Conservation (phyloP, 2,329 filamentous ascomycete species). For the Alternaria triticimaculans region DNA sequence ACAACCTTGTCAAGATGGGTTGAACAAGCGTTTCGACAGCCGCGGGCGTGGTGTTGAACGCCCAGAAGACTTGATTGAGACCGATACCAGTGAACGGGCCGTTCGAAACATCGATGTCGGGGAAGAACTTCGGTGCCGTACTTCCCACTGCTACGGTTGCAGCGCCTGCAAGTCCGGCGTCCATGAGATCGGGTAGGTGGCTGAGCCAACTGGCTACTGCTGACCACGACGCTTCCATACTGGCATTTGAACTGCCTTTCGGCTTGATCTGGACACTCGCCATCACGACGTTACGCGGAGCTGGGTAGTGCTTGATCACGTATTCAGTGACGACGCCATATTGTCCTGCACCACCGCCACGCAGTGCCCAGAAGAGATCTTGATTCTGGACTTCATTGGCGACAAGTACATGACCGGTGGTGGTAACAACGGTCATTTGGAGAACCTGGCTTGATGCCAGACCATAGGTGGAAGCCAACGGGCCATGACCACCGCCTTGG, state of each 20-base stretch:
- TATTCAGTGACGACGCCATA: slow-evolving; percentile 16
- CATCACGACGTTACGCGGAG: slow-evolving; percentile 6
- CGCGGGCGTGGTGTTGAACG: slow-evolving; percentile 27
- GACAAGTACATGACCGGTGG: slow-evolving; percentile 13
- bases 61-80: slow-evolving; percentile 25
- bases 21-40: slow-evolving; percentile 22
- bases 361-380: slow-evolving; percentile 26
- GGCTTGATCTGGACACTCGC: slow-evolving; percentile 8
- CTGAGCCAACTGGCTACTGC: neutral
- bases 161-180: neutral
- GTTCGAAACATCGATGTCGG: neutral
- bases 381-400: slow-evolving; percentile 15
- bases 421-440: slow-evolving; percentile 15
- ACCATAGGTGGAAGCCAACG: slow-evolving; percentile 53
- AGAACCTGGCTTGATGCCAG: slow-evolving; percentile 23
- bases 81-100: slow-evolving; percentile 13
- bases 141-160: neutral
- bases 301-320: slow-evolving; percentile 18
- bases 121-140: neutral
- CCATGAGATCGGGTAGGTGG: neutral
- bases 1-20: neutral
- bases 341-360: slow-evolving; percentile 18
- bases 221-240: neutral
- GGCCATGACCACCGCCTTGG: slow-evolving; percentile 59
- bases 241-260: neutral